These are phyloP conservation scores for Colletotrichum sp. DNA, from an alignment of 2,329 filamentous ascomycete species.

Conservation along the genomic window DNA sequence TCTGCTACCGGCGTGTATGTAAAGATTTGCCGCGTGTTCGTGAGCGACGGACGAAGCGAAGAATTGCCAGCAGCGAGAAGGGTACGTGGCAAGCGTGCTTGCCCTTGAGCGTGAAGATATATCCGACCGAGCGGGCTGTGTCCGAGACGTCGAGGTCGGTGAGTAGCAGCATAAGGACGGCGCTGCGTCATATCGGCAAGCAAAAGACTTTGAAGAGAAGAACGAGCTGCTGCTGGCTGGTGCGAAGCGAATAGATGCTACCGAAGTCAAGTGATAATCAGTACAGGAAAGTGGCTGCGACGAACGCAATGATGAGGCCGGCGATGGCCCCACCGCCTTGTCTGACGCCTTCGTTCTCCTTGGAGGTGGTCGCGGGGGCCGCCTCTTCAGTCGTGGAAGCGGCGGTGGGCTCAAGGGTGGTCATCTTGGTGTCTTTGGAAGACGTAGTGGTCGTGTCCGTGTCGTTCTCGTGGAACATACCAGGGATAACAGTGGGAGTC, in stretches of 20 bases:
- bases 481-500: conserved; percentile 40
- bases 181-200: conserved; percentile 16
- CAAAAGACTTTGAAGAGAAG: conserved; percentile 17
- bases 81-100: conserved; percentile 8
- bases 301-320: conserved; percentile 60
- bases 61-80: conserved; percentile 17
- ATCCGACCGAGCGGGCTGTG: conserved; percentile 2
- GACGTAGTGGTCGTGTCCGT: conserved; percentile 36
- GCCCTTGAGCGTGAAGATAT: not conserved
- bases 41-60: conserved; percentile 18
- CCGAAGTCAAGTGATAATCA: conserved; percentile 26
- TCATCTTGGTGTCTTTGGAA: conserved; percentile 25
- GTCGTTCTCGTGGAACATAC: conserved; percentile 61
- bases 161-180: conserved; percentile 9
- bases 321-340: conserved; percentile 57
- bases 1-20: conserved; percentile 13
- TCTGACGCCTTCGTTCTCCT: conserved; percentile 52
- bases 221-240: conserved; percentile 13
- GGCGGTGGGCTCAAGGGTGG: conserved; percentile 31
- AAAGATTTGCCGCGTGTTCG: conserved; percentile 10
- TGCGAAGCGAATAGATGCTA: conserved; percentile 20
- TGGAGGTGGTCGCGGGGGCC: conserved; percentile 35
- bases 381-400: conserved; percentile 27
- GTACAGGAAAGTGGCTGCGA: conserved; percentile 56
- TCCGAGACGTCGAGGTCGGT: conserved; percentile 38